phyloP scores from a whole-genome alignment of 768 basidiomycete species.

The Lactifluus echinatus region DNA sequence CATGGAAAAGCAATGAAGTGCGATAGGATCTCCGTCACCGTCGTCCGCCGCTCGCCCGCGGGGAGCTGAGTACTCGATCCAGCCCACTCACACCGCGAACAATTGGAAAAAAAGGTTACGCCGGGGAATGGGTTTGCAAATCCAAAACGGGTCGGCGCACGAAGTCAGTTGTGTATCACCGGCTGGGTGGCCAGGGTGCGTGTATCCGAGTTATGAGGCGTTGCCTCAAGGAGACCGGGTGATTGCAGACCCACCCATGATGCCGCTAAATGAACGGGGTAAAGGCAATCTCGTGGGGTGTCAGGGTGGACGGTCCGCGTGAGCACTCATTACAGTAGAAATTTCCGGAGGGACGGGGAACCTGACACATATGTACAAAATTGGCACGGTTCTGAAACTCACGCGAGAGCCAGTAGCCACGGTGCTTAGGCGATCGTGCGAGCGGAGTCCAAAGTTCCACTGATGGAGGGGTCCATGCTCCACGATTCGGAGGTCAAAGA shows the following conservation, averaged over 20 bases:
- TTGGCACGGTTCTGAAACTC: constrained; percentile 1
- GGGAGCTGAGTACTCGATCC: not conserved
- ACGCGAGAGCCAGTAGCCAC: not conserved
- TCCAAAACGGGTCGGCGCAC: not conserved
- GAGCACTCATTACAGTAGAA: not conserved
- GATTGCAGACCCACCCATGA: not conserved
- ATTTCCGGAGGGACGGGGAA: not conserved
- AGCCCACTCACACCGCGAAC: not conserved
- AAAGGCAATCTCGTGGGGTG: not conserved
- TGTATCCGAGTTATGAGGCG: not conserved
- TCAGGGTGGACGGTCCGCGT: not conserved
- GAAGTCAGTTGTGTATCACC: not conserved
- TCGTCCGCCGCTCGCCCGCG: not conserved
- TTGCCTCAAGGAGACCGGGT: not conserved
- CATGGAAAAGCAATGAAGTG: not conserved
- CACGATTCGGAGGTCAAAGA: not conserved
- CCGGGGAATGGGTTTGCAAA: not conserved
- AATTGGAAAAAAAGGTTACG: not conserved
- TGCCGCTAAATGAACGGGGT: constrained; percentile 6
- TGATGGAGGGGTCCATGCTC: not conserved
- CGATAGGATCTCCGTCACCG: too few species aligned
- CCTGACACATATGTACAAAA: constrained; percentile 1
- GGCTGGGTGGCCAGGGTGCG: not conserved
- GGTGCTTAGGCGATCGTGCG: constrained; percentile 5
- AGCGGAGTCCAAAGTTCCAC: constrained; percentile 5